phyloP scores from a whole-genome alignment of 345 rosid species.

The Turnera subulata region DNA sequence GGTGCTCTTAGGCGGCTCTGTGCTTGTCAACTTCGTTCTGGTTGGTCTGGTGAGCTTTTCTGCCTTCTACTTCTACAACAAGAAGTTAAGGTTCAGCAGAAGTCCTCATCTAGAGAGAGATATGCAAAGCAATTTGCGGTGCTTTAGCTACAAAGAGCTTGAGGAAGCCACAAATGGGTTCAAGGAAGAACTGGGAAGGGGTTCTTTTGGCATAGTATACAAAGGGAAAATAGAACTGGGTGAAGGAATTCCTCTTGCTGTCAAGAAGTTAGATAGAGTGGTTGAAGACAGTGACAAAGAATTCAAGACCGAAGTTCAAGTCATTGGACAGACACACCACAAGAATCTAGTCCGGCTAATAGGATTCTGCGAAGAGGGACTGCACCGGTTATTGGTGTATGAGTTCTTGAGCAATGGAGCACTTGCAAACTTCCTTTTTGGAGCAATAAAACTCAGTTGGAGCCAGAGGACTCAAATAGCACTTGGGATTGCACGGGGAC shows the following conservation, averaged over 20 bases:
- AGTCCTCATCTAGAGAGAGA: not conserved
- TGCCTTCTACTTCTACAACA: conserved; percentile 12
- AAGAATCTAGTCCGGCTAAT: conserved; percentile 38
- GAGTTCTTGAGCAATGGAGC: conserved; percentile 37
- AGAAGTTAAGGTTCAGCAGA: no score
- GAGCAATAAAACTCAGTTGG: conserved; percentile 25
- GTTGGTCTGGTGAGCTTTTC: conserved; percentile 9
- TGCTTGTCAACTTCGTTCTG: conserved; percentile 14
- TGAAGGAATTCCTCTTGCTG: no score
- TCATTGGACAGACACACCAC: conserved; percentile 33
- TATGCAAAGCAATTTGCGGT: no score
- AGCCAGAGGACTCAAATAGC: conserved; percentile 27
- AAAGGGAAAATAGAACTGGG: no score
- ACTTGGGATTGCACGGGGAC: conserved; percentile 31
- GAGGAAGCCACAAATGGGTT: no score
- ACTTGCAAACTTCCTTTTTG: conserved; percentile 24
- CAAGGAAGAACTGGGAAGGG: no score
- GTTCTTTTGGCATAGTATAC: no score
- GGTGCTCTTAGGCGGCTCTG: conserved; percentile 27
- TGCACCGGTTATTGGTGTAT: conserved; percentile 26
- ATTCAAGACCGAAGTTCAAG: no score
- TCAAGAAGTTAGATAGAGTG: no score
- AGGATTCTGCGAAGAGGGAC: conserved; percentile 39
- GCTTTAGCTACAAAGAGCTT: no score
- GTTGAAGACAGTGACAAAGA: no score